These are phyloP conservation scores for Nelumbo lutea DNA, from an alignment of 164 flowering plant species.

Conservation along the genomic window DNA sequence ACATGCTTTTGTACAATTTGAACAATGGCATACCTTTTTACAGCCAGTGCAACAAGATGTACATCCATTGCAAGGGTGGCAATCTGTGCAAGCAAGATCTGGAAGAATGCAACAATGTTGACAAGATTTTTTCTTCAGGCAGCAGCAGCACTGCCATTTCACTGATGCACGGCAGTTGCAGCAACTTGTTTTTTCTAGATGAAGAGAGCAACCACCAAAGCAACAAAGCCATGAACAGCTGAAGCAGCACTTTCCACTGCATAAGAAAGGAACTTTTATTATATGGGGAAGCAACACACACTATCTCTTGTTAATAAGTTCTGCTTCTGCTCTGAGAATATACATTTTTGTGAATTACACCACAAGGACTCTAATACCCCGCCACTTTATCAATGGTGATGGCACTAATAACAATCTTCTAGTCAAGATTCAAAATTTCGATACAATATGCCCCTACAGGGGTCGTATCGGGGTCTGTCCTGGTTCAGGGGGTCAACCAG, in stretches of 20 bases:
- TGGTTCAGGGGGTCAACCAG: too few species aligned
- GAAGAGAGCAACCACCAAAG: conserved; percentile 32
- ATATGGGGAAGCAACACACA: too few species aligned
- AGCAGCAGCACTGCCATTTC: conserved; percentile 25
- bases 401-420: too few species aligned
- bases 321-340: too few species aligned
- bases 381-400: too few species aligned
- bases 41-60: conserved; percentile 30
- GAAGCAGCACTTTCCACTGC: conserved; percentile 54
- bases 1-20: conserved; percentile 35
- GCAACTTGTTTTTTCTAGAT: conserved; percentile 6
- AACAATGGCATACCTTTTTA: conserved; percentile 27
- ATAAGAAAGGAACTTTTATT: too few species aligned
- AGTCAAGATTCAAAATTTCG: too few species aligned
- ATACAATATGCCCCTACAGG: too few species aligned
- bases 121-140: conserved; percentile 33
- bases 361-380: too few species aligned
- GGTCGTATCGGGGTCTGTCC: too few species aligned
- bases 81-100: conserved; percentile 23
- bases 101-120: conserved; percentile 25
- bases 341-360: too few species aligned
- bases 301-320: too few species aligned
- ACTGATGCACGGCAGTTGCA: conserved; percentile 9
- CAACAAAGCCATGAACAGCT: conserved; percentile 67
- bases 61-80: conserved; percentile 26